A percentile compares a stretch with the other conserved stretches of the same genome.
Conservation (phyloP, 345 rosid species). For the Balakata baccata region DNA sequence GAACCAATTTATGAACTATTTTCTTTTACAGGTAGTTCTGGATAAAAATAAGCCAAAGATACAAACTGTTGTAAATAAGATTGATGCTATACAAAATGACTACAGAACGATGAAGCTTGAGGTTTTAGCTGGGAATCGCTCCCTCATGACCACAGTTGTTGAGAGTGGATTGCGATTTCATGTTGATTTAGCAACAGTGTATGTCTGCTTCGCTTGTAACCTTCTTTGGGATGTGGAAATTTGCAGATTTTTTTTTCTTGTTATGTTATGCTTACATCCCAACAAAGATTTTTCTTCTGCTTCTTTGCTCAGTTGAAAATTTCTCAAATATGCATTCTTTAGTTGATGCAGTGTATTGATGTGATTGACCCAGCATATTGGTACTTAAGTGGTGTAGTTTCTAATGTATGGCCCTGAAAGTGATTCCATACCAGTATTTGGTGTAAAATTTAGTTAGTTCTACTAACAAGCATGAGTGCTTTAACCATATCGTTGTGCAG, state of each 20-base stretch:
- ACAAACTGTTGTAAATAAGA: constrained; percentile 87
- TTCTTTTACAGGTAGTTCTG: constrained; percentile 60
- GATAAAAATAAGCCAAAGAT: constrained; percentile 92
- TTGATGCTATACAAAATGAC: constrained; percentile 37
- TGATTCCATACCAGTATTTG: not conserved
- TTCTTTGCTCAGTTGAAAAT: not conserved
- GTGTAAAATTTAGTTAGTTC: not conserved
- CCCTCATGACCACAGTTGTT: constrained; percentile 76
- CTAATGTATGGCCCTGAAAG: not conserved
- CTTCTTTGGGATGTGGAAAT: constrained; percentile 3
- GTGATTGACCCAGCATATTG: not conserved
- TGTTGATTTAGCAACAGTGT: constrained; percentile 86
- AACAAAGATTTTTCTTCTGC: not conserved
- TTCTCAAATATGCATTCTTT: not conserved
- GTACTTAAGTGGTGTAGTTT: too few relatives aligned
- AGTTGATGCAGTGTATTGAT: constrained; percentile 2
- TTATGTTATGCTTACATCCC: too few relatives aligned
- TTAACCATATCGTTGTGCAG: too few relatives aligned
- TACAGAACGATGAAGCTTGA: constrained; percentile 64
- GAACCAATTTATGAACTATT: too few relatives aligned
- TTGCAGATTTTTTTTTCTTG: not conserved
- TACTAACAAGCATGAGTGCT: not conserved
- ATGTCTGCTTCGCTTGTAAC: constrained; percentile 28
- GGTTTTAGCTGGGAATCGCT: constrained; percentile 87
- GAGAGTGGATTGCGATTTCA: constrained; percentile 85